Evolutionary conservation across 192 early-diverging fungal species (phyloP).

Genomic region (Umbelopsis isabellina): DNA sequence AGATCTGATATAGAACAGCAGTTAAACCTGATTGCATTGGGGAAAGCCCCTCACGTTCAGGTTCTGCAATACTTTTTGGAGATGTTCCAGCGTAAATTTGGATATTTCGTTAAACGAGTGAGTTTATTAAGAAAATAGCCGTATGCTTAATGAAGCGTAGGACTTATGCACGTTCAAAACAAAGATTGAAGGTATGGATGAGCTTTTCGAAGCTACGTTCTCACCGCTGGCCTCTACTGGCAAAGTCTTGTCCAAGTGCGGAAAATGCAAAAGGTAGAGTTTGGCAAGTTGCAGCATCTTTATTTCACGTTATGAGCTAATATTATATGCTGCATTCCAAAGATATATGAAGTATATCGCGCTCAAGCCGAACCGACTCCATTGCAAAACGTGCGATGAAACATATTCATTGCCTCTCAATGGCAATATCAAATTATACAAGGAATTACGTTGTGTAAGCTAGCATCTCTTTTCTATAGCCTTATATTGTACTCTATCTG

Average conservation of each 20-base stretch:
- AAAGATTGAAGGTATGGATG: slow-evolving; percentile 49
- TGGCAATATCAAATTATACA: slow-evolving; percentile 53
- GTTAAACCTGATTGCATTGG: slow-evolving; percentile 49
- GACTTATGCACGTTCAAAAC: background rate
- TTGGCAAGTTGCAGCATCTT: background rate
- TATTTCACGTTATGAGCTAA: background rate
- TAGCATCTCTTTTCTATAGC: background rate
- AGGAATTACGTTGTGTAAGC: slow-evolving; percentile 42
- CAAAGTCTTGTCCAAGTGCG: slow-evolving; percentile 51
- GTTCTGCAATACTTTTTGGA: slow-evolving; percentile 47
- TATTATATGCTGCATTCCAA: background rate
- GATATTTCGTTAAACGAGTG: slow-evolving; percentile 41
- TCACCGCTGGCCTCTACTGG: slow-evolving; percentile 52
- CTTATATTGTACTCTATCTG: background rate
- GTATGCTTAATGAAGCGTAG: background rate
- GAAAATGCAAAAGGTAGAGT: slow-evolving; percentile 45
- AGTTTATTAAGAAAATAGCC: background rate
- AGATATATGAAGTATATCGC: slow-evolving; percentile 55
- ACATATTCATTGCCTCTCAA: slow-evolving; percentile 53
- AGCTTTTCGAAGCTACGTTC: slow-evolving; percentile 58
- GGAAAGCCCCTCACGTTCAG: slow-evolving; percentile 33
- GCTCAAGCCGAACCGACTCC: slow-evolving; percentile 47
- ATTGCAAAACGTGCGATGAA: slow-evolving; percentile 55
- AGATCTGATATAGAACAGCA: slow-evolving; percentile 56
- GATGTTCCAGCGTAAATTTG: slow-evolving; percentile 50